These are phyloP conservation scores for Zanthoxylum bungeanum DNA, from an alignment of 345 rosid genomes.

Conservation along the genomic window DNA sequence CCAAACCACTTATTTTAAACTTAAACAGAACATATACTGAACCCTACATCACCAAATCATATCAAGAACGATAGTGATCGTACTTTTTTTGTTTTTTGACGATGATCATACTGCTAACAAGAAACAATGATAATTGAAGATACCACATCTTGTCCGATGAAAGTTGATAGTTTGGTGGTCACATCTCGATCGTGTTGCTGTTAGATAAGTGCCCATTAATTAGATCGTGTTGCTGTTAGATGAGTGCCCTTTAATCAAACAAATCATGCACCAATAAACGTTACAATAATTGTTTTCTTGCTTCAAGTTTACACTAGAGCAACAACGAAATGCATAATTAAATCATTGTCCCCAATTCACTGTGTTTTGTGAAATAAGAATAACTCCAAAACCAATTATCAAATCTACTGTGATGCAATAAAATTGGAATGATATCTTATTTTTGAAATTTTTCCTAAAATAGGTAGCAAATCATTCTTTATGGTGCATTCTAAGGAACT, in stretches of 20 bases:
- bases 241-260: slow-evolving; percentile 5
- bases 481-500: too few species aligned
- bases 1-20: too few species aligned
- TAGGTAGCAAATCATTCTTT: too few species aligned
- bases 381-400: not conserved
- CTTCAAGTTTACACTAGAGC: not conserved
- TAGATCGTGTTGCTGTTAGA: not conserved
- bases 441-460: not conserved
- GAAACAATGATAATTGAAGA: not conserved
- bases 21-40: too few species aligned
- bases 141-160: not conserved
- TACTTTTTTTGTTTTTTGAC: too few species aligned
- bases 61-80: too few species aligned
- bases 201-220: not conserved
- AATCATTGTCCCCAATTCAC: not conserved
- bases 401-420: too few species aligned
- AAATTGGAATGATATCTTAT: not conserved
- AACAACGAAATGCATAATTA: not conserved
- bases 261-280: not conserved
- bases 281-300: not conserved
- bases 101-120: not conserved
- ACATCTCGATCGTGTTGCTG: not conserved
- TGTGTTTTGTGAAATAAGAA: too few species aligned
- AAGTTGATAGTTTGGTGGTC: not conserved
- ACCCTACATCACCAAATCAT: too few species aligned